Evolutionary conservation across 306 rosid species (phyloP), one percentile per base, ranked within the genome.

Genomic region (Erythrophleum fordii): DNA sequence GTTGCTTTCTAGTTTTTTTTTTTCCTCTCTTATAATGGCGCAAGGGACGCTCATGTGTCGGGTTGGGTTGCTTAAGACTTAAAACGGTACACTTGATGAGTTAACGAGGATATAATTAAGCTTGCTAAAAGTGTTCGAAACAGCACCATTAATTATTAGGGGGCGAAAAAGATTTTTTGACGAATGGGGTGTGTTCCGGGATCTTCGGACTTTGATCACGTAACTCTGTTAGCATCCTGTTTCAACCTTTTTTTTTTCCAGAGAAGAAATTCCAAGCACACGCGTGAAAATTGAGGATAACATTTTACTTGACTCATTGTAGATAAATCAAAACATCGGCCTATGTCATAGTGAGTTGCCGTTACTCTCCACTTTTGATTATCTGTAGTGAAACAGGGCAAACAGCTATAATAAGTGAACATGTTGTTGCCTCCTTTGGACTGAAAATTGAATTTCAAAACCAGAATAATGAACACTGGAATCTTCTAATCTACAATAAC

Each of bases 1-100:
- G 73, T 46, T 18, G 70, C n/a, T 75, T 42, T 60, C 3, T 11
- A 14, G 18, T 23, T 12, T 25, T 2, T 25, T 18, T 16, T 3
- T 35, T 25, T 66, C 16, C 0, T 11, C 16, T 64, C 1, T 16
- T 25, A 79, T 48, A 55, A 39, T 58, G 58, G 51, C 17, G 61
- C 64, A n/a, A 68, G 82, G 25, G 73, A 17, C 66, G 77, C 25
- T 39, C 83, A 73, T 34, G 77, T 25, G 77, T 29, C 1, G 69
- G 20, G 73, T 41, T 44, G 51, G 22, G 73, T 52, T 29, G 60
- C 75, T 10, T 23, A 16, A 34, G 44, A 41, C 42, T 28, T 68
- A 25, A 29, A n/a, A 39, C 35, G n/a, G 0, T 6, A 12, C 60
- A 4, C 2, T 22, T 17, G 69, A 28, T 14, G 58, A 8, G 8